phyloP scores from a whole-genome alignment of 2,329 filamentous ascomycete genomes.

The Cryphonectria naterciae region DNA sequence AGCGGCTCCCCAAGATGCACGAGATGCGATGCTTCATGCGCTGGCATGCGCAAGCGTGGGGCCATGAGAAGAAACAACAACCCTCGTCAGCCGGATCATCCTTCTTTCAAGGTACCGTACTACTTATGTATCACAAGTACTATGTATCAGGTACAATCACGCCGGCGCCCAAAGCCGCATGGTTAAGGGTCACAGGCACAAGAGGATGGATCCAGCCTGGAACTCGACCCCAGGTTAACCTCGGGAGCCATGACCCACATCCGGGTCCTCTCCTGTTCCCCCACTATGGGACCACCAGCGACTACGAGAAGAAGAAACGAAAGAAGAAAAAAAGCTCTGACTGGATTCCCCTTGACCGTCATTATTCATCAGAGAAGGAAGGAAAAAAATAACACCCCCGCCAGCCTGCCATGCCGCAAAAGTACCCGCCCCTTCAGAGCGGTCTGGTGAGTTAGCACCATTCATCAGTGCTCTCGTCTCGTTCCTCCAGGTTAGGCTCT shows the following conservation, averaged over 20 bases:
- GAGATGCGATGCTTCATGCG: background rate
- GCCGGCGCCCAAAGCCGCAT: background rate
- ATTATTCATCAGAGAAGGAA: background rate
- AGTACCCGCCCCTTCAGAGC: constrained; percentile 16
- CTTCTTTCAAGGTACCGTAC: background rate
- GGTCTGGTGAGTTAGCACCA: constrained; percentile 7
- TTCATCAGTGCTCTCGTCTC: background rate
- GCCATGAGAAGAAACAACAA: background rate
- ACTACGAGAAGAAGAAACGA: background rate
- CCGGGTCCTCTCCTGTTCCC: constrained; percentile 6
- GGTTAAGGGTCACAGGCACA: constrained; percentile 4
- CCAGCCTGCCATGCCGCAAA: constrained; percentile 15
- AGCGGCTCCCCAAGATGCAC: background rate
- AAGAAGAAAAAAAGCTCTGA: background rate
- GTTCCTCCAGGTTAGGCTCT: background rate
- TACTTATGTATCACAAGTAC: background rate
- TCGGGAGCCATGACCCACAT: constrained; percentile 2
- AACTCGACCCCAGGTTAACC: constrained; percentile 4
- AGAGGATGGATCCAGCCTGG: background rate
- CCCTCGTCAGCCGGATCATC: background rate
- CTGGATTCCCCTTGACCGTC: constrained; percentile 1
- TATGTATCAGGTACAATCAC: background rate
- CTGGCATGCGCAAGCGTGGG: background rate
- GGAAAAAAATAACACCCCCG: background rate
- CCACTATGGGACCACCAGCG: background rate